phyloP scores from a whole-genome alignment of 2,329 filamentous ascomycete species.

The Cladophialophora bantiana region DNA sequence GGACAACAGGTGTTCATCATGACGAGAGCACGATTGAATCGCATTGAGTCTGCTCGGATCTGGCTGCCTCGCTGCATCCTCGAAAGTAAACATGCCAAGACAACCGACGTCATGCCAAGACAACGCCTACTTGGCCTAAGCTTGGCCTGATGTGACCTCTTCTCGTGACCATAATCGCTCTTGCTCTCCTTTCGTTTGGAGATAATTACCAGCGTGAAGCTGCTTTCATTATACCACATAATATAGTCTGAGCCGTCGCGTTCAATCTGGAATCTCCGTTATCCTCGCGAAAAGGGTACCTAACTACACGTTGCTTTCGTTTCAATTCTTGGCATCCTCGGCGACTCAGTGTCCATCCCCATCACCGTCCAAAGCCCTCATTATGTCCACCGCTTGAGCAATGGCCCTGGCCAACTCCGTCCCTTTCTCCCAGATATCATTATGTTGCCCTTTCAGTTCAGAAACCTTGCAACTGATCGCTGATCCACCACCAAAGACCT shows the following conservation, averaged over 20 bases:
- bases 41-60: neutral
- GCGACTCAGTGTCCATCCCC: neutral
- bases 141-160: too few relatives aligned
- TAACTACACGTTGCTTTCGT: neutral
- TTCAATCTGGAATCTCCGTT: slow-evolving; percentile 1
- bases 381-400: slow-evolving; percentile 26
- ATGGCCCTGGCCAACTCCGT: slow-evolving; percentile 51
- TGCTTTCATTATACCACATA: neutral
- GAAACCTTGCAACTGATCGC: slow-evolving; percentile 44
- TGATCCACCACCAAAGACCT: slow-evolving; percentile 60
- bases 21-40: neutral
- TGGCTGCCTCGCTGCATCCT: neutral
- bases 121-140: too few relatives aligned
- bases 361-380: slow-evolving; percentile 19
- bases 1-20: neutral
- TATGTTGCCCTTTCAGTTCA: slow-evolving; percentile 49
- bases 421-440: slow-evolving; percentile 52
- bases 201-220: neutral
- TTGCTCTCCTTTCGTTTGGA: too few relatives aligned
- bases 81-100: slow-evolving; percentile 26
- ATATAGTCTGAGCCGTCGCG: neutral
- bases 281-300: neutral
- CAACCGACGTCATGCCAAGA: neutral
- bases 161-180: too few relatives aligned
- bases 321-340: neutral